Evolutionary conservation across 2,329 filamentous ascomycete genomes (phyloP).

Genomic region (Aureobasidium sp.): DNA sequence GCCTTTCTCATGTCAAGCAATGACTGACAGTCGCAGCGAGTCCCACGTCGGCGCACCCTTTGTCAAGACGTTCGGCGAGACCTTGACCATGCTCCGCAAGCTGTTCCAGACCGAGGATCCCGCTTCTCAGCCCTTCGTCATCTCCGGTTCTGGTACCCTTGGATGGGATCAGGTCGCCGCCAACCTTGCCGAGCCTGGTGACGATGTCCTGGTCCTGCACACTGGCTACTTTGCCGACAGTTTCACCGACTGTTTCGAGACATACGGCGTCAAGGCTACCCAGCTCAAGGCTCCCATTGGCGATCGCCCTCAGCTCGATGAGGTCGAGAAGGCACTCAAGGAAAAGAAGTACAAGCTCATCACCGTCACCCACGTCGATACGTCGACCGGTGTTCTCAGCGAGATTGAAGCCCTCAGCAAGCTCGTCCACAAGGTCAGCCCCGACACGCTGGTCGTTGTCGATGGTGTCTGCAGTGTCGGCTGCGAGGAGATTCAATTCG

Average conservation of each 20-base stretch:
- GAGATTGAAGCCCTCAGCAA: constrained; percentile 80
- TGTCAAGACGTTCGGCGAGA: constrained; percentile 85
- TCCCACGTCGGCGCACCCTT: constrained; percentile 88
- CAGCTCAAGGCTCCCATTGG: constrained; percentile 87
- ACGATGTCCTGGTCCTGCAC: constrained; percentile 87
- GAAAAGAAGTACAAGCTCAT: constrained; percentile 91
- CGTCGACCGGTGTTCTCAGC: constrained; percentile 89
- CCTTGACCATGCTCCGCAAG: constrained; percentile 77
- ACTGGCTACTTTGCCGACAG: constrained; percentile 96
- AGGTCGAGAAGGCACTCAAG: constrained; percentile 81
- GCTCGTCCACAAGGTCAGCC: constrained; percentile 77
- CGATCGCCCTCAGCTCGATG: constrained; percentile 73
- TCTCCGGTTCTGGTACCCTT: constrained; percentile 89
- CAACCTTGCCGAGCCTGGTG: constrained; percentile 82
- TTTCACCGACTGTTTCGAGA: constrained; percentile 84
- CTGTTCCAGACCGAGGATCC: constrained; percentile 87
- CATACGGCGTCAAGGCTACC: constrained; percentile 84
- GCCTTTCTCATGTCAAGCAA: not conserved
- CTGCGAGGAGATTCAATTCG: constrained; percentile 91
- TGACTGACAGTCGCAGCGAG: constrained; percentile 53
- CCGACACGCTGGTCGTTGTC: constrained; percentile 83
- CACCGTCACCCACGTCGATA: constrained; percentile 95
- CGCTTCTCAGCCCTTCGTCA: constrained; percentile 79
- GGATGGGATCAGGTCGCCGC: constrained; percentile 96
- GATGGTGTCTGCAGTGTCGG: constrained; percentile 97